Percentiles rank a stretch among this genome's conserved stretches.
phyloP scores from a whole-genome alignment of 352 stramenopile genomes.

The Phytophthora sp. region DNA sequence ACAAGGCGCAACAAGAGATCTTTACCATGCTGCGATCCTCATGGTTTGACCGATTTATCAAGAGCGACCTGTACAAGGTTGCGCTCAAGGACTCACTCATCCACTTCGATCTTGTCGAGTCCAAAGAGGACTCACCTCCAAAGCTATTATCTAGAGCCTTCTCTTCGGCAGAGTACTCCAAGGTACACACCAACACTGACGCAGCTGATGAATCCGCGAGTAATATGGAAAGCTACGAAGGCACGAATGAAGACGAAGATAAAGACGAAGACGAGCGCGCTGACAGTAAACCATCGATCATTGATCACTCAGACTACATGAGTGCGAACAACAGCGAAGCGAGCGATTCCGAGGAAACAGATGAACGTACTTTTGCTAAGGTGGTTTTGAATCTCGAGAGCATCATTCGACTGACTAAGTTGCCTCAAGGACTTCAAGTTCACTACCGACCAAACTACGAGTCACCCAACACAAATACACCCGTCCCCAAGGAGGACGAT shows the following conservation, averaged over 20 bases:
- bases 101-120: conserved; percentile 61
- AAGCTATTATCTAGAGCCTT: conserved; percentile 74
- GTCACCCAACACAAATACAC: conserved; percentile 34
- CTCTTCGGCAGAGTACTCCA: conserved; percentile 49
- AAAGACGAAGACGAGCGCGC: conserved; percentile 23
- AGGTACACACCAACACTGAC: conserved; percentile 9
- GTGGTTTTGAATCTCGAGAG: conserved; percentile 81
- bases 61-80: conserved; percentile 85
- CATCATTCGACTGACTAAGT: conserved; percentile 83
- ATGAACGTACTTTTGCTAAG: conserved; percentile 57
- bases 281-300: conserved; percentile 29
- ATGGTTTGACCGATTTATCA: conserved; percentile 86
- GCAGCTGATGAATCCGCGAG: neutral
- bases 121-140: conserved; percentile 67
- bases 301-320: conserved; percentile 23
- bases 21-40: conserved; percentile 81
- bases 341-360: conserved; percentile 50
- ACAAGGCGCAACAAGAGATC: conserved; percentile 80
- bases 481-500: conserved; percentile 35
- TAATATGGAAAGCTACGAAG: conserved; percentile 19
- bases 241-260: conserved; percentile 4
- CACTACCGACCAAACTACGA: conserved; percentile 84
- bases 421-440: conserved; percentile 81
- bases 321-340: conserved; percentile 46
- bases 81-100: conserved; percentile 78